A percentile compares a stretch with the other conserved stretches of the same genome.
These are phyloP conservation scores for Colletotrichum paranaense DNA, from an alignment of 2,329 filamentous ascomycete genomes.

Conservation along the genomic window DNA sequence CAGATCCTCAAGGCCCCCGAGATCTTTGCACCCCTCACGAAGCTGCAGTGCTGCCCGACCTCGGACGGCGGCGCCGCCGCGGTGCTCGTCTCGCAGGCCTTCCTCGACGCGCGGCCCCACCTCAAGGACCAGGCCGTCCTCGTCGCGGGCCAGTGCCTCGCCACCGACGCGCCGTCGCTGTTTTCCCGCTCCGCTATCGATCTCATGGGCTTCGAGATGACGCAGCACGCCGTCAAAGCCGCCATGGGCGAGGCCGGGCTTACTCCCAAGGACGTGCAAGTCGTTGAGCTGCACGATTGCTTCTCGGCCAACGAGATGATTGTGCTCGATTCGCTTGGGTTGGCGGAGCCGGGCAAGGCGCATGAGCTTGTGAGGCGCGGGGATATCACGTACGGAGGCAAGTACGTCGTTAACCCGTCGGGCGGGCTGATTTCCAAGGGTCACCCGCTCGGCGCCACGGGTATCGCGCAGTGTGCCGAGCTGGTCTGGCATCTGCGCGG, in stretches of 20 bases:
- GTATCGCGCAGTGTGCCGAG: conserved; percentile 95
- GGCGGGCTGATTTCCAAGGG: conserved; percentile 97
- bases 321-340: conserved; percentile 85
- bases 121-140: conserved; percentile 85
- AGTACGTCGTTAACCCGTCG: conserved; percentile 89
- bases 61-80: conserved; percentile 92
- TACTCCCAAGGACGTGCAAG: conserved; percentile 71
- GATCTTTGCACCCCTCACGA: conserved; percentile 90
- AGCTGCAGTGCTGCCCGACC: conserved; percentile 98
- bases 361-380: conserved; percentile 89
- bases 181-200: conserved; percentile 88
- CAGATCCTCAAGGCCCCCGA: conserved; percentile 81
- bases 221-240: conserved; percentile 72
- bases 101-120: conserved; percentile 86
- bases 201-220: conserved; percentile 91
- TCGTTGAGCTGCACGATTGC: conserved; percentile 96
- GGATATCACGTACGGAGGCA: conserved; percentile 91
- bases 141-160: conserved; percentile 87
- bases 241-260: conserved; percentile 82
- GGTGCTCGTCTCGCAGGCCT: conserved; percentile 87
- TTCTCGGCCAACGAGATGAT: conserved; percentile 97
- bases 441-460: conserved; percentile 92
- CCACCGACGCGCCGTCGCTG: conserved; percentile 84
- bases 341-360: conserved; percentile 83
- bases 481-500: conserved; percentile 95